phyloP scores from a whole-genome alignment of 2,329 filamentous ascomycete genomes.

The Monosporascus sp. region DNA sequence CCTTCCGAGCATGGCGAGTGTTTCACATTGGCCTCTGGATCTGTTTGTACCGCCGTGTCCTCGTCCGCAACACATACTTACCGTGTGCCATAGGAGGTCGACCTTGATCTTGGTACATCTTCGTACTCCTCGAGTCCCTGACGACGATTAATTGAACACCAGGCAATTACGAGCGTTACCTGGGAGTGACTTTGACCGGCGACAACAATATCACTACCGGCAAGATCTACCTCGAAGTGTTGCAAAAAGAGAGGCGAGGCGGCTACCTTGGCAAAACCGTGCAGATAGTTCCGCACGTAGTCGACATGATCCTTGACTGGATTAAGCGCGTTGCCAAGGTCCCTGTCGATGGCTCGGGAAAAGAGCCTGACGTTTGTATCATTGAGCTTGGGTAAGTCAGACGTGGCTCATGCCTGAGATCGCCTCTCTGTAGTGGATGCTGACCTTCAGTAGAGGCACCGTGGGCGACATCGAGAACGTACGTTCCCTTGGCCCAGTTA shows the following conservation, averaged over 20 bases:
- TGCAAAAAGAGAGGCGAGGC: constrained; percentile 58
- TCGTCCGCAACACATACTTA: no score
- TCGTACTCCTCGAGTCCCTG: no score
- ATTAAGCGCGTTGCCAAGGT: constrained; percentile 80
- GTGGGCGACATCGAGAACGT: constrained; percentile 20
- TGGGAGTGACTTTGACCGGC: constrained; percentile 72
- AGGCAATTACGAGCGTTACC: constrained; percentile 60
- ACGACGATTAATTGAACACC: no score
- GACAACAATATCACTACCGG: constrained; percentile 98
- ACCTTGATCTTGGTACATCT: constrained; percentile 39
- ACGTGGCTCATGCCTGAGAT: constrained; percentile 7
- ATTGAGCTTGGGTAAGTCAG: constrained; percentile 44
- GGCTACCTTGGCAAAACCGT: constrained; percentile 87
- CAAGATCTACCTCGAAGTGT: constrained; percentile 89
- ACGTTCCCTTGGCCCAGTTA: constrained; percentile 3
- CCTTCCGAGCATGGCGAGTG: constrained; percentile 41
- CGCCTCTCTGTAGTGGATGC: not conserved
- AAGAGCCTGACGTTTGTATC: constrained; percentile 87
- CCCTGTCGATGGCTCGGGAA: constrained; percentile 77
- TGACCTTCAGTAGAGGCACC: constrained; percentile 10
- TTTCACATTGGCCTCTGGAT: not conserved
- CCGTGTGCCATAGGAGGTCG: constrained; percentile 25
- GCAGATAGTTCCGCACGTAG: constrained; percentile 89
- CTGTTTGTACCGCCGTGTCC: no score
- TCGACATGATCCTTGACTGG: constrained; percentile 87